Percentiles rank a stretch among this genome's conserved stretches.
These are phyloP conservation scores for Coemansia sp. DNA, from an alignment of 192 early-diverging fungal species.

Conservation along the genomic window DNA sequence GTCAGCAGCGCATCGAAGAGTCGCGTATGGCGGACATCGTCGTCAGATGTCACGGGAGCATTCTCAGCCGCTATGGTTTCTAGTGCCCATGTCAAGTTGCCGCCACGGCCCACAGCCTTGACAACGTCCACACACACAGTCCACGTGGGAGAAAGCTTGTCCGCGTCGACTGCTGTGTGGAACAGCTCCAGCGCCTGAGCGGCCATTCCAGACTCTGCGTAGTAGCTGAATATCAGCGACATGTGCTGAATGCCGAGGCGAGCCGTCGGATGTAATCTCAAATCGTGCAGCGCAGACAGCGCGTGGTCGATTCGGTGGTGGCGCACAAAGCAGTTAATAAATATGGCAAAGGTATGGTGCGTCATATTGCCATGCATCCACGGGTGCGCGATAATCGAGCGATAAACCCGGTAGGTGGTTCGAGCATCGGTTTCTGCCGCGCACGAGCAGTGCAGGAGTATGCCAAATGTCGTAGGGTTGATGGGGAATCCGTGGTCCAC, in stretches of 20 bases:
- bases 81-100: not conserved
- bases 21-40: not conserved
- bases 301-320: constrained; percentile 24
- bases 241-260: constrained; percentile 4
- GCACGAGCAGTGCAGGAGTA: constrained; percentile 23
- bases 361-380: constrained; percentile 12
- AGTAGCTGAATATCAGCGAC: constrained; percentile 18
- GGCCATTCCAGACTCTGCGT: constrained; percentile 18
- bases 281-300: constrained; percentile 11
- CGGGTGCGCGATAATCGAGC: constrained; percentile 8
- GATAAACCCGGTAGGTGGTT: constrained; percentile 21
- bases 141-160: constrained; percentile 26
- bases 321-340: constrained; percentile 42
- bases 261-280: constrained; percentile 24
- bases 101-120: constrained; percentile 23
- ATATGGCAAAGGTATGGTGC: constrained; percentile 32
- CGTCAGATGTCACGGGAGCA: not conserved
- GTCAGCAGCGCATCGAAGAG: constrained; percentile 8
- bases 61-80: not conserved
- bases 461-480: constrained; percentile 41
- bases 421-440: constrained; percentile 9
- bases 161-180: constrained; percentile 8
- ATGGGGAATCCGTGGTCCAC: constrained; percentile 4
- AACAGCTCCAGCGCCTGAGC: constrained; percentile 20
- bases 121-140: constrained; percentile 11